Conservation (phyloP, 129 eudicot species). For the Escallonia rubra region DNA sequence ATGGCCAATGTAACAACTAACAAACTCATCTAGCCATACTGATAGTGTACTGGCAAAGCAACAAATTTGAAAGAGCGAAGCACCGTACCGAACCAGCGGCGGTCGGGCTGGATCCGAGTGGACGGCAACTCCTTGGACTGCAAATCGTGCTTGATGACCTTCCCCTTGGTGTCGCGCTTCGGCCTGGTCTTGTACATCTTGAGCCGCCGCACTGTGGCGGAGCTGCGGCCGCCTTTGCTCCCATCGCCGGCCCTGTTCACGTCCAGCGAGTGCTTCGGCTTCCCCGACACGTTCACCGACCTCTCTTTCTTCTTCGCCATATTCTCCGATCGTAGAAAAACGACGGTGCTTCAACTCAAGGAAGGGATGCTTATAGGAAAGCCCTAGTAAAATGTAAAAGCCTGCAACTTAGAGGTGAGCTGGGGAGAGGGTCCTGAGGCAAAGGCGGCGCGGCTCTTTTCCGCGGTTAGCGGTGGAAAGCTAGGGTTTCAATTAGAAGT, state of each 20-base stretch:
- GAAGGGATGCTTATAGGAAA: too few relatives aligned
- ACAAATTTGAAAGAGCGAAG: background rate
- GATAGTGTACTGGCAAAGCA: too few relatives aligned
- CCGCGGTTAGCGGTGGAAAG: background rate
- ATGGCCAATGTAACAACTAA: too few relatives aligned
- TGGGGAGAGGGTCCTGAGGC: too few relatives aligned
- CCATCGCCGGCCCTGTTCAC: constrained; percentile 49
- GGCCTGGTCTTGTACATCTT: constrained; percentile 89
- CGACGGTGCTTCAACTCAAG: too few relatives aligned
- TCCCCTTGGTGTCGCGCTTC: constrained; percentile 61
- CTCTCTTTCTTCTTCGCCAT: constrained; percentile 76
- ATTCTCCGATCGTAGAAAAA: background rate
- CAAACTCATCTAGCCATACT: too few relatives aligned
- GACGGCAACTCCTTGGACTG: constrained; percentile 72
- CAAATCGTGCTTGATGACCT: constrained; percentile 45
- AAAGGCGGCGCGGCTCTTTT: too few relatives aligned
- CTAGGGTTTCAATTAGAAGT: background rate
- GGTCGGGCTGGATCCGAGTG: constrained; percentile 83
- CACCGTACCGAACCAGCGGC: constrained; percentile 75
- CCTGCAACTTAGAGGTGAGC: too few relatives aligned
- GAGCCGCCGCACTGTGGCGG: constrained; percentile 95
- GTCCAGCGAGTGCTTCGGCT: constrained; percentile 90
- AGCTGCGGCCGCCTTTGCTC: constrained; percentile 59
- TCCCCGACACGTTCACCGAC: constrained; percentile 79
- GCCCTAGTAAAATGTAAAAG: too few relatives aligned